phyloP scores from a whole-genome alignment of 2,329 filamentous ascomycete genomes.

The Botrytis porri region DNA sequence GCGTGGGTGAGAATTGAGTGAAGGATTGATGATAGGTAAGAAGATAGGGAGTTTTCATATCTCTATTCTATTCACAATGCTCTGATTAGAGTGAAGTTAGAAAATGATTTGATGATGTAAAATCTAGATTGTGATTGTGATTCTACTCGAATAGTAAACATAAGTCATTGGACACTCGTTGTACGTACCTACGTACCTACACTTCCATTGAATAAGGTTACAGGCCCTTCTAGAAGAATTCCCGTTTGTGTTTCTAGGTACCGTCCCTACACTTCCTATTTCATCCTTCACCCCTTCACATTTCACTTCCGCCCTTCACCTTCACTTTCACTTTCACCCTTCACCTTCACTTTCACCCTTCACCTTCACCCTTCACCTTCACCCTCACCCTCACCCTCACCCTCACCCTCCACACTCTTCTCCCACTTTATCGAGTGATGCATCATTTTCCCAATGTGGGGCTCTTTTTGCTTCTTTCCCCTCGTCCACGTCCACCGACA shows the following conservation, averaged over 20 bases:
- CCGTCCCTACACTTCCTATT: not conserved
- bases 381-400: not conserved
- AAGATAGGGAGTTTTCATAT: too few relatives aligned
- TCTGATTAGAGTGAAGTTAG: not conserved
- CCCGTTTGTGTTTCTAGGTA: not conserved
- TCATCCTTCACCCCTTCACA: not conserved
- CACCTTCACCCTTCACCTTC: too few relatives aligned
- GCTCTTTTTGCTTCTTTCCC: not conserved
- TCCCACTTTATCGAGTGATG: not conserved
- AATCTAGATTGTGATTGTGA: not conserved
- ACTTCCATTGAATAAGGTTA: not conserved
- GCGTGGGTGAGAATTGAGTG: not conserved
- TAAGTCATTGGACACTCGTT: not conserved
- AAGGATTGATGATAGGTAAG: not conserved
- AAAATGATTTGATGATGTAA: not conserved
- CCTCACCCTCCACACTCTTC: not conserved
- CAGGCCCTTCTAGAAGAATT: conserved; percentile 1
- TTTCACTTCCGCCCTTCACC: too few relatives aligned
- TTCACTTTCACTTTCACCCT: not conserved
- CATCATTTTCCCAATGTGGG: not conserved
- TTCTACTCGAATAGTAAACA: too few relatives aligned
- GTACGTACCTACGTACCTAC: not conserved
- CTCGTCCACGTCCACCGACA: not conserved
- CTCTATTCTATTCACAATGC: not conserved
- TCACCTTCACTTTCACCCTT: too few relatives aligned